These are phyloP conservation scores for Cladosporium velox DNA, from an alignment of 2,329 filamentous ascomycete genomes.

Conservation along the genomic window DNA sequence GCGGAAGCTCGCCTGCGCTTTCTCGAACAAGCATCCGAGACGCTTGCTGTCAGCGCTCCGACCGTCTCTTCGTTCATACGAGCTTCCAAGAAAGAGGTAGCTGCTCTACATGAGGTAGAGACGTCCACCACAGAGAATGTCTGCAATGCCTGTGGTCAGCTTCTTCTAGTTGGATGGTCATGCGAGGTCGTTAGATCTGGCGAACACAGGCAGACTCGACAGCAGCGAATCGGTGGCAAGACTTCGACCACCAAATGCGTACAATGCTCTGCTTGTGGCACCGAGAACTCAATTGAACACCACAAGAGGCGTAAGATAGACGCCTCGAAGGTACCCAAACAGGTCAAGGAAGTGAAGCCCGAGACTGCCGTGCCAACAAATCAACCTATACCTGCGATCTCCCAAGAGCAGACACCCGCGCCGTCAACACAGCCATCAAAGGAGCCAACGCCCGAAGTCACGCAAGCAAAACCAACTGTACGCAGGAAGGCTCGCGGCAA, in stretches of 20 bases:
- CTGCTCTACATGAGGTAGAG: background rate
- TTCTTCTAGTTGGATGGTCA: conserved; percentile 4
- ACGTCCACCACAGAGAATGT: background rate
- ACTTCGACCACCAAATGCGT: conserved; percentile 11
- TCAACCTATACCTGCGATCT: background rate
- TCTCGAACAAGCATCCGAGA: conserved; percentile 7
- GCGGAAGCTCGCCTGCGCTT: background rate
- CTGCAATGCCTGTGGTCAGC: conserved; percentile 4
- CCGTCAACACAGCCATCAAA: background rate
- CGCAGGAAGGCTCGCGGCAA: conserved; percentile 20
- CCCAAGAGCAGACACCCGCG: background rate
- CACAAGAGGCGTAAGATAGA: background rate
- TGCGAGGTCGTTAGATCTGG: conserved; percentile 2
- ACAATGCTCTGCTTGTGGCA: conserved; percentile 18
- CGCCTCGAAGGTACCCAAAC: no score
- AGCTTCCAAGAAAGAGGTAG: background rate
- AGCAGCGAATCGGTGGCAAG: conserved; percentile 12
- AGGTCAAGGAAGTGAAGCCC: background rate
- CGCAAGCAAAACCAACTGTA: conserved; percentile 2
- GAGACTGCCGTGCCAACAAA: background rate
- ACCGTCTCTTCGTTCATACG: conserved; percentile 6
- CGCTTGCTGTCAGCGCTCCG: background rate
- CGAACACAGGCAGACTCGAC: conserved; percentile 14
- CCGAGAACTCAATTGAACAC: conserved; percentile 3
- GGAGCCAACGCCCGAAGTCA: background rate